Evolutionary conservation across 345 rosid species (phyloP).

Genomic region (Gossypium ekmanianum): DNA sequence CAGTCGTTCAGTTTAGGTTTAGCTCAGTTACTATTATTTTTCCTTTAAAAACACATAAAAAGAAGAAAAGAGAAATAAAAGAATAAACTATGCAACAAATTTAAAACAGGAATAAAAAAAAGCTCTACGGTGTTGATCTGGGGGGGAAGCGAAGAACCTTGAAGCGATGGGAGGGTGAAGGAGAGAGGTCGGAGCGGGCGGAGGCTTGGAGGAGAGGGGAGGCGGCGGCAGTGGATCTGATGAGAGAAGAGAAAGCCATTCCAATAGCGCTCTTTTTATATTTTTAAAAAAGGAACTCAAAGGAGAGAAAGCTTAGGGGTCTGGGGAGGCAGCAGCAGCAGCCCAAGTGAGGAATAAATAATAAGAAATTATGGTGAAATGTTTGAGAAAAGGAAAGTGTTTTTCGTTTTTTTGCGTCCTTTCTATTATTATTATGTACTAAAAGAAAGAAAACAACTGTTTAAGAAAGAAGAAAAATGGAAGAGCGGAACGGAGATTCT

Average conservation of each 20-base stretch:
- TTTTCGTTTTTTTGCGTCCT: not conserved
- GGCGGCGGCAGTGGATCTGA: slow-evolving; percentile 60
- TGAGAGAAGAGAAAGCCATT: slow-evolving; percentile 67
- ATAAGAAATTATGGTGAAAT: not conserved
- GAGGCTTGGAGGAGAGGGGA: slow-evolving; percentile 31
- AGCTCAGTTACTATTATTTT: not conserved
- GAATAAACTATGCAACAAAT: too few species aligned
- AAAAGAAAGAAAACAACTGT: not conserved
- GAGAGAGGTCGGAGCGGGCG: slow-evolving; percentile 34
- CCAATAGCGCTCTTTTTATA: not conserved
- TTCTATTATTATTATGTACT: too few species aligned
- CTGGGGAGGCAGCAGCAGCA: slow-evolving; percentile 18
- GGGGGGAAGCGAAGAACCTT: slow-evolving; percentile 41
- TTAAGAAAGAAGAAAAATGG: not conserved
- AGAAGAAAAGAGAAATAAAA: too few species aligned
- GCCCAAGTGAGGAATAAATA: slow-evolving; percentile 7
- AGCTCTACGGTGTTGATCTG: not conserved
- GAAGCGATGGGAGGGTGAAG: slow-evolving; percentile 39
- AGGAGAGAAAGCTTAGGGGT: slow-evolving; percentile 13
- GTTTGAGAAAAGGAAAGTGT: not conserved
- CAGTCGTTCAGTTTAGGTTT: not conserved
- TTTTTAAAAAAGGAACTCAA: not conserved
- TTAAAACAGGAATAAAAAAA: not conserved
- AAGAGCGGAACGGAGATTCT: not conserved
- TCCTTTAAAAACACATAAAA: not conserved